Base-by-base conservation (phyloP, 176 grass and related monocot species). In the Triticum monococcum region DNA sequence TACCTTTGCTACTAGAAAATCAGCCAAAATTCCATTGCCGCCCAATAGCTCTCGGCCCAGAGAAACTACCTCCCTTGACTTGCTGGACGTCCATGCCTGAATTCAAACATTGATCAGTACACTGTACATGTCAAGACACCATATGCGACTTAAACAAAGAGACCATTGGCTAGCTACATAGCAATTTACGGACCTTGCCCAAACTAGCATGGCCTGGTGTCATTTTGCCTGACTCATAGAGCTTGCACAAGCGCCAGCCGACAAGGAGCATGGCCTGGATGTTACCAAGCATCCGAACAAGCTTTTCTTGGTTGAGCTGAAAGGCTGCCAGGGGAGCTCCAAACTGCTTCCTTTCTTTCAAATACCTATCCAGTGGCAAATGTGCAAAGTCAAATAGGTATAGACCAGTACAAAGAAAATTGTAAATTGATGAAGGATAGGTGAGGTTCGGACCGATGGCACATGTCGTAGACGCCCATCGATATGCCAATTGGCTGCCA, bases 241-340 rank as follows among this genome's bases (percentile, higher is more conserved):
- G 66, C 72, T 95, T 93, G 90, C 96, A 98, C 50, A 98, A 72
- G 35, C 96, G 91, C 96, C 96, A 98, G 56, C 96, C 96, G n/a
- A 98, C 63, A 26, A 98, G 92, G 87, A 95, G 72, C 96, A 98
- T 98, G 75, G 93, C 96, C 75, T 98, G 93, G 68, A 95, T 92
- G 69, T 98, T 98, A 38, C 96, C 93, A 35, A 98, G 96, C 93
- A 98, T 98, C 33, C 93, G 88, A 43, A 94, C 93, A 32, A 98
- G 93, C 87, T 98, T 98, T 88, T 98, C 96, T 92, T 98, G 96
- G 78, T 98, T 98, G 14, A 98, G 77, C 82, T 98, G 96, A 87
- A 98, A 98, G 63, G 96, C 87, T 66, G 96, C 96, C 66, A 95
- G 64, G 17, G 96, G 96, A 52, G 90, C 96, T 88, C 96, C 96